Percentiles rank a stretch among this genome's conserved stretches.
phyloP scores from a whole-genome alignment of 2,329 filamentous ascomycete genomes.

The Sclerotinia trifoliorum region DNA sequence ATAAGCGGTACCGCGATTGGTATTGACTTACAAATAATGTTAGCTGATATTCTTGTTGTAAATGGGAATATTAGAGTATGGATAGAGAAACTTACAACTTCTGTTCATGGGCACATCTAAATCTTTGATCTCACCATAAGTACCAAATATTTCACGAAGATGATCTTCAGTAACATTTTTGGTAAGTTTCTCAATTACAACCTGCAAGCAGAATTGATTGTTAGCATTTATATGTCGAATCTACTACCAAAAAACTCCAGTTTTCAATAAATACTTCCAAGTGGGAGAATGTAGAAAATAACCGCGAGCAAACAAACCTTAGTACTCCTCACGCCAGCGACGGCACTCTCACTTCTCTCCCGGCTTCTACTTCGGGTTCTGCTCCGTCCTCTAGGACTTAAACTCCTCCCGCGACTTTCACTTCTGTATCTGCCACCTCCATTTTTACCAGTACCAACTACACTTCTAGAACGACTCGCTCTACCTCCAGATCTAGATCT shows the following conservation, averaged over 20 bases:
- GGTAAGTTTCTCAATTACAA: slow-evolving; percentile 92
- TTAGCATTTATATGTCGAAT: slow-evolving; percentile 42
- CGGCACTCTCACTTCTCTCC: slow-evolving; percentile 37
- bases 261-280: neutral
- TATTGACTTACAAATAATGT: slow-evolving; percentile 61
- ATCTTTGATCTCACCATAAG: slow-evolving; percentile 81
- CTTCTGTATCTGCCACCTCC: slow-evolving; percentile 27
- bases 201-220: slow-evolving; percentile 44
- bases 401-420: slow-evolving; percentile 36
- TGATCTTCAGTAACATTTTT: slow-evolving; percentile 92
- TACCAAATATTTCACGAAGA: slow-evolving; percentile 85
- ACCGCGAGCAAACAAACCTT: slow-evolving; percentile 45
- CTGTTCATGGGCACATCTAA: slow-evolving; percentile 88
- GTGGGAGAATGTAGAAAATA: neutral
- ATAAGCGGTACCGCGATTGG: slow-evolving; percentile 90
- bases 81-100: slow-evolving; percentile 59
- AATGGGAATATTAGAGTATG: neutral
- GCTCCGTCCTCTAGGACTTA: slow-evolving; percentile 37
- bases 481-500: slow-evolving; percentile 34
- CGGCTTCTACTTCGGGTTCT: slow-evolving; percentile 6
- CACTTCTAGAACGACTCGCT: slow-evolving; percentile 28
- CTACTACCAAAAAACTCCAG: neutral
- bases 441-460: neutral
- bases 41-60: slow-evolving; percentile 27
- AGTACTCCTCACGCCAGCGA: slow-evolving; percentile 47